These are phyloP conservation scores for Wallacemonas sp. DNA, from an alignment of 208 protist genomes.

Conservation along the genomic window DNA sequence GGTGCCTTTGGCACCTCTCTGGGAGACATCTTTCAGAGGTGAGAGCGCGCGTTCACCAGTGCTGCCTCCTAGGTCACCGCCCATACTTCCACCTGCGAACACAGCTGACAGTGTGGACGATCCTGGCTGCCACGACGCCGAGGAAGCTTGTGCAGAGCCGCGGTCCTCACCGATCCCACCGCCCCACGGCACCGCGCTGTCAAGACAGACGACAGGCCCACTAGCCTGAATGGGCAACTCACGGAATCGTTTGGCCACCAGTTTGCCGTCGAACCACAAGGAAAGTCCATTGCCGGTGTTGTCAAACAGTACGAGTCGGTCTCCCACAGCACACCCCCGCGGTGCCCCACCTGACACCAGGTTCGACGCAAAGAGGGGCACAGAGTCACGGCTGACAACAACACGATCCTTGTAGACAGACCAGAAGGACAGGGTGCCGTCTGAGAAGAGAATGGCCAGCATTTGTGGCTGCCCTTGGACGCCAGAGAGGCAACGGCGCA, in stretches of 20 bases:
- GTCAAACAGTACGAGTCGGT: conserved; percentile 52
- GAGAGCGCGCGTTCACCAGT: too few species aligned
- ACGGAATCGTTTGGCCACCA: conserved; percentile 26
- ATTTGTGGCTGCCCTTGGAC: conserved; percentile 69
- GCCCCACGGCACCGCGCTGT: background rate
- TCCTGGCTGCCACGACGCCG: too few species aligned
- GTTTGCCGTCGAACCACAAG: conserved; percentile 30
- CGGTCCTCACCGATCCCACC: background rate
- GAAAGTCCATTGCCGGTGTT: conserved; percentile 34
- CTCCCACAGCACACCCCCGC: conserved; percentile 33
- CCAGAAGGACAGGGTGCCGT: conserved; percentile 75
- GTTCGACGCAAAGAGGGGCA: conserved; percentile 39
- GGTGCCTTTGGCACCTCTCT: background rate
- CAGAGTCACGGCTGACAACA: conserved; percentile 61
- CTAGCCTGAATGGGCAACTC: conserved; percentile 38
- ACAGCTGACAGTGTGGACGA: too few species aligned
- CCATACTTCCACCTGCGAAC: too few species aligned
- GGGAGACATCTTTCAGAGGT: background rate
- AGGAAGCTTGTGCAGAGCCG: background rate
- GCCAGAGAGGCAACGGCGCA: conserved; percentile 51
- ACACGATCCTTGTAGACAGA: conserved; percentile 77
- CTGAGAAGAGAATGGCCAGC: conserved; percentile 70
- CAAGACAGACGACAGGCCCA: conserved; percentile 26
- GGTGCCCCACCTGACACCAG: conserved; percentile 32
- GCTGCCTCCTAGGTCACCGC: too few species aligned